These are phyloP conservation scores for Daedalea quercina DNA, from an alignment of 768 basidiomycete genomes.

Conservation along the genomic window DNA sequence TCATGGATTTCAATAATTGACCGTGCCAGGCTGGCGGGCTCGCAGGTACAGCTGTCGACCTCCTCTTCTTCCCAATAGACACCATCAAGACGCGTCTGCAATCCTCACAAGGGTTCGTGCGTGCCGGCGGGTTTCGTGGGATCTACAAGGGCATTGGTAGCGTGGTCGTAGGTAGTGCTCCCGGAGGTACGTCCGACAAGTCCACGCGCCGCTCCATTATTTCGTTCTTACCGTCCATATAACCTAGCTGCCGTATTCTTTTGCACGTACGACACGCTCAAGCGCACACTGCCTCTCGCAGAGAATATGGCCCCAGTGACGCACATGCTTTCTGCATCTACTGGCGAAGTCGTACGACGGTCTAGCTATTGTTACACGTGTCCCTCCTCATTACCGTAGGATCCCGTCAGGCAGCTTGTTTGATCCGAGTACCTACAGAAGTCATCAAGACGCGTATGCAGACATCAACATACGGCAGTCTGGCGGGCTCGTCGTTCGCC, in stretches of 20 bases:
- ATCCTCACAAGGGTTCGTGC: constrained; percentile 76
- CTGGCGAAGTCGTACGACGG: constrained; percentile 45
- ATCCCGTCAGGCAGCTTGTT: constrained; percentile 64
- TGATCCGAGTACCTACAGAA: constrained; percentile 93
- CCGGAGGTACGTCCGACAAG: constrained; percentile 85
- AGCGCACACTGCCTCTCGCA: constrained; percentile 60
- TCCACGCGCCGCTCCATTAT: not conserved
- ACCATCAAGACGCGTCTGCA: constrained; percentile 96
- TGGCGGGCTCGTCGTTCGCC: constrained; percentile 51
- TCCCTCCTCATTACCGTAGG: constrained; percentile 6
- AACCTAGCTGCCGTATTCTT: constrained; percentile 90
- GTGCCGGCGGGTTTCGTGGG: constrained; percentile 82
- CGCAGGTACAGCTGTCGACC: constrained; percentile 91
- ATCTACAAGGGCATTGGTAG: constrained; percentile 94
- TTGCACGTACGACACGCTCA: constrained; percentile 86
- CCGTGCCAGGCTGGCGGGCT: constrained; percentile 67
- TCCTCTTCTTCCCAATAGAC: constrained; percentile 95
- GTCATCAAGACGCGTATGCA: constrained; percentile 93
- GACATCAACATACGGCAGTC: constrained; percentile 64
- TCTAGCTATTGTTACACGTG: not conserved
- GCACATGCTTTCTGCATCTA: constrained; percentile 46
- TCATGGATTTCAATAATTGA: not conserved
- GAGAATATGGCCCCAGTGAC: constrained; percentile 58
- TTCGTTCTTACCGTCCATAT: not conserved
- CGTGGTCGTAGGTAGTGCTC: constrained; percentile 91